Evolutionary conservation across 2,329 filamentous ascomycete species (phyloP).

Genomic region (Penicillium rolfsii): DNA sequence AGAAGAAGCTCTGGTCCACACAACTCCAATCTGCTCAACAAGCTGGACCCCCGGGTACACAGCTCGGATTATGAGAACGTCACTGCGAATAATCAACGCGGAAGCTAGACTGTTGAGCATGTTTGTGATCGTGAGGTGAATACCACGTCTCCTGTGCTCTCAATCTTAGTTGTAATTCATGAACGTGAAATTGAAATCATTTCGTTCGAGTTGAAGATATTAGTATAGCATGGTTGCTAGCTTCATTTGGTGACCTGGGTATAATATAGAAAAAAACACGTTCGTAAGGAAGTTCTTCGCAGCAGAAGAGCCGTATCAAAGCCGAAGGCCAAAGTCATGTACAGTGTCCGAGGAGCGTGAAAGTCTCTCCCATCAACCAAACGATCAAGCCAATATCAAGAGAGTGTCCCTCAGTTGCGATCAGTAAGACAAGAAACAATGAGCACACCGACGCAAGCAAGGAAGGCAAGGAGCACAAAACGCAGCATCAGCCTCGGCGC

Average conservation of each 20-base stretch:
- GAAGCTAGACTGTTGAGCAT: conserved; percentile 12
- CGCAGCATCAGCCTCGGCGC: conserved; percentile 26
- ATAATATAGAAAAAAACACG: not conserved
- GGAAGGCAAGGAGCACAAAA: conserved; percentile 32
- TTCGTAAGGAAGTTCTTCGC: not conserved
- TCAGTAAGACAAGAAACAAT: conserved; percentile 13
- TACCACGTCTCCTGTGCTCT: not conserved
- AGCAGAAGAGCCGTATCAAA: too few species aligned
- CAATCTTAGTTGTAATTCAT: not conserved
- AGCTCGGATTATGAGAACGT: conserved; percentile 18
- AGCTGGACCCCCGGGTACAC: conserved; percentile 31
- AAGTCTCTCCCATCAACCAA: not conserved
- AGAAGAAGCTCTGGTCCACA: conserved; percentile 45
- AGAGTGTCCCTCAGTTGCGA: not conserved
- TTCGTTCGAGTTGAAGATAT: not conserved
- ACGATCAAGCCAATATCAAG: not conserved
- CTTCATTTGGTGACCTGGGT: not conserved
- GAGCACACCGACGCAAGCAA: conserved; percentile 19
- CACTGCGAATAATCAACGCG: conserved; percentile 20
- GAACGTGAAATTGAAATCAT: not conserved
- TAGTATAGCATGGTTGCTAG: not conserved
- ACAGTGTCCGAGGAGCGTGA: too few species aligned
- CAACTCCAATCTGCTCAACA: conserved; percentile 51
- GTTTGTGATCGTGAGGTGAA: not conserved
- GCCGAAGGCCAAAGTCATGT: not conserved